These are phyloP conservation scores for Jacaranda copaia DNA, from an alignment of 257 asterid genomes.

Conservation along the genomic window DNA sequence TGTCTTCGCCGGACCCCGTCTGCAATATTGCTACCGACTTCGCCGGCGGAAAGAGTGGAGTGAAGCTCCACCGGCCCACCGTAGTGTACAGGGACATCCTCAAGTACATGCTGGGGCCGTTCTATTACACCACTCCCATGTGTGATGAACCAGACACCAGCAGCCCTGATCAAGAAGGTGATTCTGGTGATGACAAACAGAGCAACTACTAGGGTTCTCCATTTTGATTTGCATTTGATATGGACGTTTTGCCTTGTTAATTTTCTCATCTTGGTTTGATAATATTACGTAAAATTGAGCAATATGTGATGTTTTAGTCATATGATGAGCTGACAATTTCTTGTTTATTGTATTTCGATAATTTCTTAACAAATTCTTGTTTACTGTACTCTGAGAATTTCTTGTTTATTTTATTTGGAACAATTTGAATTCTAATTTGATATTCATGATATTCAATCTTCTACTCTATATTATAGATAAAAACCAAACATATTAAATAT, in stretches of 20 bases:
- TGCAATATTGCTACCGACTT: constrained; percentile 84
- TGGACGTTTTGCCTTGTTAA: background rate
- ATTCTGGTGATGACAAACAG: constrained; percentile 35
- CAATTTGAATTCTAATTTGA: background rate
- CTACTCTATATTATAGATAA: too few relatives aligned
- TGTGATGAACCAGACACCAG: constrained; percentile 81
- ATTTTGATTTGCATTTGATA: background rate
- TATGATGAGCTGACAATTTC: background rate
- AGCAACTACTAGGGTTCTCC: constrained; percentile 40
- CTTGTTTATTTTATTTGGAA: background rate
- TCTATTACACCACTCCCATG: constrained; percentile 91
- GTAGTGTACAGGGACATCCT: constrained; percentile 63
- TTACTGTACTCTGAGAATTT: background rate
- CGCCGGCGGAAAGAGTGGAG: constrained; percentile 79
- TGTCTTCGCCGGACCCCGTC: constrained; percentile 82
- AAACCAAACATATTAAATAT: too few relatives aligned
- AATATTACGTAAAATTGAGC: background rate
- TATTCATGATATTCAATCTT: background rate
- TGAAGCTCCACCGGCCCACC: constrained; percentile 68
- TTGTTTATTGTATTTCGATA: too few relatives aligned
- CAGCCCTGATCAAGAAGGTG: constrained; percentile 33
- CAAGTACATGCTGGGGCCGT: constrained; percentile 67
- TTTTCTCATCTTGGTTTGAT: constrained; percentile 10
- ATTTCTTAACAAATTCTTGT: too few relatives aligned
- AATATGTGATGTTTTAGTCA: background rate